Conservation (phyloP, 768 basidiomycete species). For the Termitomyces sp. region DNA sequence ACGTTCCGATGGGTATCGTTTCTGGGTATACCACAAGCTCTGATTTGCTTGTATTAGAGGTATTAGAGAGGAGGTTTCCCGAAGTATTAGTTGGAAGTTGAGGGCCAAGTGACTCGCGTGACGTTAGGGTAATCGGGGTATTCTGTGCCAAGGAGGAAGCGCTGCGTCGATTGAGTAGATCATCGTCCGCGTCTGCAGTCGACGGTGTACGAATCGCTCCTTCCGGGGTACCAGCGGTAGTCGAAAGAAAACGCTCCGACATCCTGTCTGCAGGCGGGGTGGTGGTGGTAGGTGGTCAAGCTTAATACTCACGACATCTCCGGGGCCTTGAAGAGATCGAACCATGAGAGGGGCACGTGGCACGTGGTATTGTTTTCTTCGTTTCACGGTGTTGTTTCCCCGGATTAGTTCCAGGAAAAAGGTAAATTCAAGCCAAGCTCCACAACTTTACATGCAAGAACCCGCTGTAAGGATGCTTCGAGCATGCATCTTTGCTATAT, state of each 20-base stretch:
- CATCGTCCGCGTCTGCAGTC: constrained; percentile 1
- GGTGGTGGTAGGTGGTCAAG: constrained; percentile 8
- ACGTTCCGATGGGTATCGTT: constrained; percentile 1
- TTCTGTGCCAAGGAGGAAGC: constrained; percentile 11
- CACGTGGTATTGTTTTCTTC: background rate
- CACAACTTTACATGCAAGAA: background rate
- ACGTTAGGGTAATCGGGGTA: constrained; percentile 6
- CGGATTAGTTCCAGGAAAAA: background rate
- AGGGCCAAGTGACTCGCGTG: constrained; percentile 12
- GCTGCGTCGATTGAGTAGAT: constrained; percentile 8
- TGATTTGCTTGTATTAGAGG: constrained; percentile 5
- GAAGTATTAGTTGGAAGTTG: constrained; percentile 11
- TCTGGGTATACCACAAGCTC: constrained; percentile 7
- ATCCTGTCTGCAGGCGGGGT: constrained; percentile 6
- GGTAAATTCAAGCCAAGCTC: background rate
- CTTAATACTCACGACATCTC: background rate
- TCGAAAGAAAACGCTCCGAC: constrained; percentile 12
- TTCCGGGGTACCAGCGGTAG: constrained; percentile 6
- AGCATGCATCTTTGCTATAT: background rate
- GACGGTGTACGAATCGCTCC: constrained; percentile 12
- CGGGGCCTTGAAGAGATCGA: background rate
- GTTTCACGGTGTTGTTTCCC: constrained; percentile 6
- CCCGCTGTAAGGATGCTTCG: background rate
- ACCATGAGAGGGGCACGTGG: constrained; percentile 11
- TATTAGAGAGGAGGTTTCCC: constrained; percentile 11